Conservation (phyloP, 306 rosid genomes). For the Fagus crenata region DNA sequence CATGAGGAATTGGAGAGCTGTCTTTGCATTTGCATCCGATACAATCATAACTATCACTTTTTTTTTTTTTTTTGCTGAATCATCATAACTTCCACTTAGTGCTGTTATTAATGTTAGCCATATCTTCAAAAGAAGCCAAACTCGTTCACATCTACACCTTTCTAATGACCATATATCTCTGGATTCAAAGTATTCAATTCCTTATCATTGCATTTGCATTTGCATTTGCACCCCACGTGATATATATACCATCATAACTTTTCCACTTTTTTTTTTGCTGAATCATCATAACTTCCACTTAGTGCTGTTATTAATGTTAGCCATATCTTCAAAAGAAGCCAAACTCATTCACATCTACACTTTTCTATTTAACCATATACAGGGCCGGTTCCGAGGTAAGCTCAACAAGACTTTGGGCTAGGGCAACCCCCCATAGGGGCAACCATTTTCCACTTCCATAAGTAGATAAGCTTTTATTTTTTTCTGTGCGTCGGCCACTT, state of each 20-base stretch:
- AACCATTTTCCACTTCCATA: too few species aligned
- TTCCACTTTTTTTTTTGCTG: too few species aligned
- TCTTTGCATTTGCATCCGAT: not conserved
- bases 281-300: too few species aligned
- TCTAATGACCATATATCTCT: not conserved
- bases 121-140: not conserved
- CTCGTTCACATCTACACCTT: not conserved
- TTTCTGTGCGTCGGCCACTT: too few species aligned
- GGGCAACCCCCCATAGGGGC: too few species aligned
- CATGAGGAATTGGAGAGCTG: constrained; percentile 5
- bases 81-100: not conserved
- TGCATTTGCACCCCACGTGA: not conserved
- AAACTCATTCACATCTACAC: not conserved
- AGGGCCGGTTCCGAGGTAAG: too few species aligned
- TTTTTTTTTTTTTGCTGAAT: too few species aligned
- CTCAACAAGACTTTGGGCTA: too few species aligned
- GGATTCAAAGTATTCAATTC: too few species aligned
- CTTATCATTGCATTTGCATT: too few species aligned
- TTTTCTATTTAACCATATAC: not conserved
- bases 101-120: not conserved
- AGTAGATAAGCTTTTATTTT: too few species aligned
- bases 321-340: not conserved
- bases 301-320: not conserved
- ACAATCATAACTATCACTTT: not conserved
- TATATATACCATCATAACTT: not conserved